Conservation (phyloP, 169 alveolate genomes). For the Eimeria acervulina region DNA sequence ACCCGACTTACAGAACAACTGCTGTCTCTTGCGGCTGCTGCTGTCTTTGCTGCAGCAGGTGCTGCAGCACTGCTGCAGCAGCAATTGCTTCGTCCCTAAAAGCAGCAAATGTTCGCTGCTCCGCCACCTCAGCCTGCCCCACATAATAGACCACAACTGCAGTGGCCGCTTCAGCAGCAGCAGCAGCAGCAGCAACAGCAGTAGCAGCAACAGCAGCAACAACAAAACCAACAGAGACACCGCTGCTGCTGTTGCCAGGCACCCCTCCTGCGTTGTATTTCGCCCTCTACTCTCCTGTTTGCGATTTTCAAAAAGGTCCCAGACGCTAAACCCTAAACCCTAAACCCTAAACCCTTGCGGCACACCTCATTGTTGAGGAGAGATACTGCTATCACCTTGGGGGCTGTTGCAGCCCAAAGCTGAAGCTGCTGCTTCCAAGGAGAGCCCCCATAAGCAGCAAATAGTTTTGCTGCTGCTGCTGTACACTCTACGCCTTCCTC, state of each 20-base stretch:
- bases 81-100: constrained; percentile 7
- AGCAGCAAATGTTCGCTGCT: constrained; percentile 19
- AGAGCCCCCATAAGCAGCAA: constrained; percentile 25
- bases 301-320: not conserved
- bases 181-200: too few species aligned
- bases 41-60: constrained; percentile 13
- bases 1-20: constrained; percentile 11
- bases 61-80: constrained; percentile 54
- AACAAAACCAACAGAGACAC: too few species aligned
- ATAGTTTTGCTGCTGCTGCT: not conserved
- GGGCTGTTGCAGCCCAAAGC: not conserved
- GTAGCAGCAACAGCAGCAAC: too few species aligned
- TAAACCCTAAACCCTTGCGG: not conserved
- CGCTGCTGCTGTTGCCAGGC: too few species aligned
- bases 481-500: constrained; percentile 10
- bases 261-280: too few species aligned
- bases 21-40: constrained; percentile 37
- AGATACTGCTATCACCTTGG: not conserved
- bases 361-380: not conserved
- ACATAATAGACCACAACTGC: not conserved
- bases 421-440: constrained; percentile 56
- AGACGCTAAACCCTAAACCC: constrained; percentile 17
- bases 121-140: not conserved
- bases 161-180: not conserved
- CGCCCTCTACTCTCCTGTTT: not conserved